phyloP scores from a whole-genome alignment of 129 eudicot genomes.

The sunflower (Helianthus annuus) region DNA sequence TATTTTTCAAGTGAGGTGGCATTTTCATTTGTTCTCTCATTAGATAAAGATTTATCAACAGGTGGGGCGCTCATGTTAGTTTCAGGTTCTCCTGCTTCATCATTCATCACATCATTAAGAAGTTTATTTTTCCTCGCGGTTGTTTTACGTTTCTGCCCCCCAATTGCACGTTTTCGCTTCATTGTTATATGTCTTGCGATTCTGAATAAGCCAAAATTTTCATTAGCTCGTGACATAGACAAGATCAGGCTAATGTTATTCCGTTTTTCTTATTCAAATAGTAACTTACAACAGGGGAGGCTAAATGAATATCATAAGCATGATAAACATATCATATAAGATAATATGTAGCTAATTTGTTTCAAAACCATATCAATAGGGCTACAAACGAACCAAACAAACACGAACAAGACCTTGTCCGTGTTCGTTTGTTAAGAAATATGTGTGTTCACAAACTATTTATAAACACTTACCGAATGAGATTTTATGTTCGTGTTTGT shows the following conservation, averaged over 20 bases:
- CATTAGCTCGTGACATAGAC: conserved; percentile 1
- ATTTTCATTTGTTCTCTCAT: not conserved
- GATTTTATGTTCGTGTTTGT: no score
- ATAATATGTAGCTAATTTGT: no score
- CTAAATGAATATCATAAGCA: no score
- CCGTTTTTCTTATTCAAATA: conserved; percentile 13
- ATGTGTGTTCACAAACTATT: no score
- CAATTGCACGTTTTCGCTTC: conserved; percentile 61
- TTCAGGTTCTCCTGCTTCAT: conserved; percentile 36
- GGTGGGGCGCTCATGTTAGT: conserved; percentile 26
- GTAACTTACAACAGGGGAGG: not conserved
- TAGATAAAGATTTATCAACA: conserved; percentile 17
- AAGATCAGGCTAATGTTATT: conserved; percentile 4
- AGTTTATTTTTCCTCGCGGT: conserved; percentile 26
- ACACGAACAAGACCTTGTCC: no score
- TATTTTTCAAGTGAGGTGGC: no score
- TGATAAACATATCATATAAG: no score
- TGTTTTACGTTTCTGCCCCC: conserved; percentile 43
- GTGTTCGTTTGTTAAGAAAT: no score
- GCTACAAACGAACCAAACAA: no score
- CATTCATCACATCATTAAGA: conserved; percentile 38
- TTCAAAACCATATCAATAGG: no score
- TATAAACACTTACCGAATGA: no score
- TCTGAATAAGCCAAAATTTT: not conserved
- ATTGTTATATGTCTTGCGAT: conserved; percentile 27